phyloP scores from a whole-genome alignment of 1,284 basidiomycete species.

The Ganoderma sinense region DNA sequence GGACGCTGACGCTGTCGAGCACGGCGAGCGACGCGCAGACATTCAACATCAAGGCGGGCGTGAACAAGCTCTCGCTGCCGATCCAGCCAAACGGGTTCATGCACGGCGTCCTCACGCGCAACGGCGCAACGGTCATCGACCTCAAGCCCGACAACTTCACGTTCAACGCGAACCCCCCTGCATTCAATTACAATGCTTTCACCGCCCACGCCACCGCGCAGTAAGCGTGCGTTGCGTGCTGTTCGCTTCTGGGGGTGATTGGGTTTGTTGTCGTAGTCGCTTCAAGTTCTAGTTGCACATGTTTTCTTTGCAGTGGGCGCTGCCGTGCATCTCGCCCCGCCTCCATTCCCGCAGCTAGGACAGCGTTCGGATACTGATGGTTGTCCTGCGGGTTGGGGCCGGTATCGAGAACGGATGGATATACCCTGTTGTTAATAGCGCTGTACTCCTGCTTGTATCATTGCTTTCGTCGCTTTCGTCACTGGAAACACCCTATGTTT shows the following conservation, averaged over 20 bases:
- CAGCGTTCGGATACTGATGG: constrained; percentile 6
- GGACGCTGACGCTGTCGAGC: constrained; percentile 58
- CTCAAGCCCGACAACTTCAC: constrained; percentile 56
- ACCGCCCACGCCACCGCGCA: constrained; percentile 51
- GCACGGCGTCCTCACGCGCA: constrained; percentile 62
- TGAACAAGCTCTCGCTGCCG: constrained; percentile 70
- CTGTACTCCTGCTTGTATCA: constrained; percentile 13
- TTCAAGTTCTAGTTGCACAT: not conserved
- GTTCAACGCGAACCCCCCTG: constrained; percentile 59
- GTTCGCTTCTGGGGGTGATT: not conserved
- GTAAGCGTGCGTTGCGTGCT: constrained; percentile 2
- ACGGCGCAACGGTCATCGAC: constrained; percentile 59
- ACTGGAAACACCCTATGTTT: not conserved
- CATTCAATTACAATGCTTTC: constrained; percentile 74
- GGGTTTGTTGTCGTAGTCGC: not conserved
- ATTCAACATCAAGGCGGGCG: constrained; percentile 62
- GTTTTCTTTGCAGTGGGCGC: constrained; percentile 16
- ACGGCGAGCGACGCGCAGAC: constrained; percentile 52
- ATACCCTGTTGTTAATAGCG: not conserved
- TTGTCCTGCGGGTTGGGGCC: constrained; percentile 15
- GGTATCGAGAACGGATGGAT: constrained; percentile 13
- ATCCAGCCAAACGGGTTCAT: constrained; percentile 67
- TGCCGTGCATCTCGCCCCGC: not conserved
- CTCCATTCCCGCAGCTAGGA: not conserved
- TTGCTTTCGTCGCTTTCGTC: constrained; percentile 3